Evolutionary conservation across 495 filamentous ascomycete species (phyloP).

Genomic region (Pseudomonodictys pantanalensis): DNA sequence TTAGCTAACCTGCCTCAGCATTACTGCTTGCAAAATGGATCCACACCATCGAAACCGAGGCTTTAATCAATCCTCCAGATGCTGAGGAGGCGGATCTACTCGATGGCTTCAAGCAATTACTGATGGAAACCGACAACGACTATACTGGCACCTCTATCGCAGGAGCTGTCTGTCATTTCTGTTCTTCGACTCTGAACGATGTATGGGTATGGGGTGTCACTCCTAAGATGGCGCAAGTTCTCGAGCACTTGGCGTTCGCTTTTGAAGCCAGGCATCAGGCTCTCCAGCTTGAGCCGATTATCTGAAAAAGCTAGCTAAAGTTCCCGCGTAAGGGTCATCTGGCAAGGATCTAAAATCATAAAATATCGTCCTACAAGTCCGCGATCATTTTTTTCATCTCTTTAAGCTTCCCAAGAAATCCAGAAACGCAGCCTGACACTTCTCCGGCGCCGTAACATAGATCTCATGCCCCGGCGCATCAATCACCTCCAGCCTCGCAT

Average conservation of each 20-base stretch:
- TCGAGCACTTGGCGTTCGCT: constrained; percentile 1
- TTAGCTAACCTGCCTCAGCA: constrained; percentile 2
- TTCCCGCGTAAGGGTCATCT: no score
- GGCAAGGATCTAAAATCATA: not conserved
- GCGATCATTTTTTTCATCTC: not conserved
- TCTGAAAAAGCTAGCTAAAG: no score
- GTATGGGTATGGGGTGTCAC: constrained; percentile 25
- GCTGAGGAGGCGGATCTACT: constrained; percentile 9
- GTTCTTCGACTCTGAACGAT: constrained; percentile 4
- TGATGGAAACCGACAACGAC: constrained; percentile 14
- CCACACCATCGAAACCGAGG: constrained; percentile 14
- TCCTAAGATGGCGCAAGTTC: constrained; percentile 10
- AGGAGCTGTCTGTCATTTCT: constrained; percentile 8
- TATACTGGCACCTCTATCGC: constrained; percentile 9
- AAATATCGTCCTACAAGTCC: not conserved
- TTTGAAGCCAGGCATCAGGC: no score
- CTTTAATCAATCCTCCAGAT: not conserved
- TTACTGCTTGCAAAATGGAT: constrained; percentile 25
- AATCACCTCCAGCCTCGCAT: constrained; percentile 22
- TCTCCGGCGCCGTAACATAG: constrained; percentile 29
- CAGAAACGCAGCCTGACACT: constrained; percentile 29
- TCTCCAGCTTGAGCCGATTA: no score
- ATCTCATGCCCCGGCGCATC: constrained; percentile 33
- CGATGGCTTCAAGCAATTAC: constrained; percentile 5
- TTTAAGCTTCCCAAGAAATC: constrained; percentile 9